Base-by-base conservation (phyloP, 2,329 filamentous ascomycete species). In the Penicillium sp. region DNA sequence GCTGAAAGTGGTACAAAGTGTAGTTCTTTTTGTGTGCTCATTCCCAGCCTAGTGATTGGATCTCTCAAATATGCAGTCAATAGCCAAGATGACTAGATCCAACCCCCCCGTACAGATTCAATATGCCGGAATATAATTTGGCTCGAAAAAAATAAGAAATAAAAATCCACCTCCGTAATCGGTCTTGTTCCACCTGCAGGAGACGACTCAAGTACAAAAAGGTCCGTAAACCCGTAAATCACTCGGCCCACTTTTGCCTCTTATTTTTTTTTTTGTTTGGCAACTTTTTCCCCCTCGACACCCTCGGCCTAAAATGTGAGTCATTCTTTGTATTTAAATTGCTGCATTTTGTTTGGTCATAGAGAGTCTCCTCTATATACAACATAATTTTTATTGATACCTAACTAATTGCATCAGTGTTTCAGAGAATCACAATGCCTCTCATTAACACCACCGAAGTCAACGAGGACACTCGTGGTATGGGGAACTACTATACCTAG, bases 391-490 rank as follows among this genome's bases (percentile, higher is more conserved):
- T 44, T 19, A 26, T 40, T 41, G 29, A 8, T 30, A 11, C 29
- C 7, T 8, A 30, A 35, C 50, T 52, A 52, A 52, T 52, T 14
- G 23, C n/a, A 41, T 34, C 27, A 55, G 46, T n/a, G 45, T 40
- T 40, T 16, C 4, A 9, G 41, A 50, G 43, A 52, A 26, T 53
- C 66, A 66, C 55, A 53, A 76, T 77, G 75, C 74, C 74, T 67
- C 68, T 75, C 44, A 67, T 74, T 51, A 74, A 71, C 47, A 68
- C 69, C 36, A 65, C 67, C 27, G 74, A 76, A 56, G 64, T 73
- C 57, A 76, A 71, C 60, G 74, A 78, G 70, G 73, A 78, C 67
- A 77, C 71, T 69, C 70, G 75, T 61, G 72, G 75, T 77, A 69
- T 63, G 71, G 63, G 29, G 19, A 16, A 34, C n/a, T 27, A 9